Conservation (phyloP, 78 protist species). For the Dictyostelium intermedium region DNA sequence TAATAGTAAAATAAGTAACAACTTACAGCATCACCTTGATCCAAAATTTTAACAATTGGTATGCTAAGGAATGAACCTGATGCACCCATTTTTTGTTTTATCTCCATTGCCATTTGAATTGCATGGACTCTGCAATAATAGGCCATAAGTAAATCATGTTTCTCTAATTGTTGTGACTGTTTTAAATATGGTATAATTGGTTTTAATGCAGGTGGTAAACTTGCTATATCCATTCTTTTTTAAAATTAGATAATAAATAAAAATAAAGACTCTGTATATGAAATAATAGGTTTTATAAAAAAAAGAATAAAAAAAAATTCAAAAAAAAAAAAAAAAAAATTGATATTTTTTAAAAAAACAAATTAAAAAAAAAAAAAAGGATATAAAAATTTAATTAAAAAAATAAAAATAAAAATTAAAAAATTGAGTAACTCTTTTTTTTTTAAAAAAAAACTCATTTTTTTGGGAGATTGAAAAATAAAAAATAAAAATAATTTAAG, state of each 20-base stretch:
- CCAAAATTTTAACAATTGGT: constrained; percentile 46
- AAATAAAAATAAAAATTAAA: background rate
- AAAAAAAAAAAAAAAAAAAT: background rate
- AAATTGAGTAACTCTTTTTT: background rate
- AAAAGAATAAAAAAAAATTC: background rate
- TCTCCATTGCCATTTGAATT: constrained; percentile 31
- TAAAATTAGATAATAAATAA: background rate
- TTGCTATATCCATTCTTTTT: background rate
- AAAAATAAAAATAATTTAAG: background rate
- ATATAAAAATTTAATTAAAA: background rate
- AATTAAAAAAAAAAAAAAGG: background rate
- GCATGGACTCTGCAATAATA: constrained; percentile 74
- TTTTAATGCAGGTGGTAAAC: constrained; percentile 66
- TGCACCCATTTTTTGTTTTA: constrained; percentile 40
- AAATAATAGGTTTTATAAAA: background rate
- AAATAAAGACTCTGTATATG: too few relatives aligned
- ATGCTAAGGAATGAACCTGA: constrained; percentile 5
- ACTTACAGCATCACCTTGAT: constrained; percentile 38
- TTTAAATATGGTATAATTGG: constrained; percentile 53
- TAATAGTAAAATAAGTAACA: background rate
- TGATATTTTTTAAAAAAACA: background rate
- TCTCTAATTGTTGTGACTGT: constrained; percentile 63
- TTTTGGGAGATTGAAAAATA: background rate
- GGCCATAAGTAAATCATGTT: constrained; percentile 64
- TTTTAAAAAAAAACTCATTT: background rate